These are phyloP conservation scores for Nidularia sp. DNA, from an alignment of 768 basidiomycete genomes.

Conservation along the genomic window DNA sequence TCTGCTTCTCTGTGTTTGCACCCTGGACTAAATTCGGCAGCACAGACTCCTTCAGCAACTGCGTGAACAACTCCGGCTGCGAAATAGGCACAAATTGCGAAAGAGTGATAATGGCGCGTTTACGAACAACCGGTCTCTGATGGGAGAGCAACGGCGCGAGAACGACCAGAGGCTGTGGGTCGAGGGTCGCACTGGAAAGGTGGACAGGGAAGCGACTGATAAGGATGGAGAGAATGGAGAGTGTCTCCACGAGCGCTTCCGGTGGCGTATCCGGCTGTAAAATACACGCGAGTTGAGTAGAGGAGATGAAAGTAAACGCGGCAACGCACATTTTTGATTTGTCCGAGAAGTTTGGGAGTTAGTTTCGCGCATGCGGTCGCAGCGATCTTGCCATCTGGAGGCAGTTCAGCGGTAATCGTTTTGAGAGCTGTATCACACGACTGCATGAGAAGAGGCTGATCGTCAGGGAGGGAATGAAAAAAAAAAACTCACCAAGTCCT, in stretches of 20 bases:
- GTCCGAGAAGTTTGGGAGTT: constrained; percentile 76
- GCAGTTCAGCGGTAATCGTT: constrained; percentile 90
- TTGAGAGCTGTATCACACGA: constrained; percentile 64
- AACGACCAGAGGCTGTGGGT: constrained; percentile 58
- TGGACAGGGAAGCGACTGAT: constrained; percentile 79
- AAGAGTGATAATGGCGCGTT: constrained; percentile 84
- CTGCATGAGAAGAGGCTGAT: too few species aligned
- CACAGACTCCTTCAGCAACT: constrained; percentile 56
- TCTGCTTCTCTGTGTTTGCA: constrained; percentile 62
- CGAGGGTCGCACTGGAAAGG: constrained; percentile 47
- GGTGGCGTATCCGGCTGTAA: constrained; percentile 63
- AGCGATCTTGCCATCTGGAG: constrained; percentile 76
- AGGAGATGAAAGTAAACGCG: background rate
- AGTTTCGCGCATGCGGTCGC: constrained; percentile 78
- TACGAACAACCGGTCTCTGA: constrained; percentile 80
- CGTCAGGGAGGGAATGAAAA: background rate
- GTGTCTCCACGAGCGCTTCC: constrained; percentile 78
- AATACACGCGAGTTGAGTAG: constrained; percentile 8
- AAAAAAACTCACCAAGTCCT: constrained; percentile 62
- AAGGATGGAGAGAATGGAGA: constrained; percentile 84
- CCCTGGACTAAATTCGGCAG: constrained; percentile 52
- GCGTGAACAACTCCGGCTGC: constrained; percentile 53
- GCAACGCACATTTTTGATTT: constrained; percentile 65
- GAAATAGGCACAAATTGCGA: constrained; percentile 81
- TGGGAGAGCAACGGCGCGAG: constrained; percentile 74